phyloP scores from a whole-genome alignment of 1,284 basidiomycete genomes.

The Malassezia equina region DNA sequence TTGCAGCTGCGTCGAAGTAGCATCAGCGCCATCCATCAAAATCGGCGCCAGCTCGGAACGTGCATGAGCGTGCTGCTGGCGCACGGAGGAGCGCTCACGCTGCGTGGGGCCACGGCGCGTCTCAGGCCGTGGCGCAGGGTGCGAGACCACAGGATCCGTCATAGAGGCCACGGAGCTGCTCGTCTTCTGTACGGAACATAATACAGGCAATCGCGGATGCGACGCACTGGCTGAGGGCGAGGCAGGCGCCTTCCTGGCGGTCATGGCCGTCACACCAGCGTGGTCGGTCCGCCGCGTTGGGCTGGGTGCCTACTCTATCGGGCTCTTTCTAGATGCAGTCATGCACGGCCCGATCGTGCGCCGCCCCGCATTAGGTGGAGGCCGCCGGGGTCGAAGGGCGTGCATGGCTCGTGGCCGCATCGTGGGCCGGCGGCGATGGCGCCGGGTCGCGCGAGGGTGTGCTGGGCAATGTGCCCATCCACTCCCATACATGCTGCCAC shows the following conservation, averaged over 20 bases:
- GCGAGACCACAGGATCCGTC: neutral
- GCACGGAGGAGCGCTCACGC: neutral
- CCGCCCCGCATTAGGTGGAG: neutral
- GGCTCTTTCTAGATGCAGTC: neutral
- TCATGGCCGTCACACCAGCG: neutral
- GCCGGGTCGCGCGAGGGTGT: neutral
- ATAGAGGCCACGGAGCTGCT: neutral
- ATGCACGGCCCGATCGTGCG: neutral
- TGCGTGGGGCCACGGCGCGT: neutral
- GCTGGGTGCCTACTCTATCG: neutral
- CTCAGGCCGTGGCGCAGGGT: neutral
- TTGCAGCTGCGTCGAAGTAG: neutral
- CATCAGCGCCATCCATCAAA: neutral
- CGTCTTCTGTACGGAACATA: neutral
- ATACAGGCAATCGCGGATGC: neutral
- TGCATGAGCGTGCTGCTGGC: neutral
- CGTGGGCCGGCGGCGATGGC: neutral
- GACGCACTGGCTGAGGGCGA: neutral
- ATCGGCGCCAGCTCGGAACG: neutral
- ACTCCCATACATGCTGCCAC: conserved; percentile 54
- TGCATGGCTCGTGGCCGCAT: neutral
- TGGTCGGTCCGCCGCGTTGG: neutral
- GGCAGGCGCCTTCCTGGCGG: neutral
- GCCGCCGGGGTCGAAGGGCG: neutral
- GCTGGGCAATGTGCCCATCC: conserved; percentile 42